A percentile compares a stretch with the other conserved stretches of the same genome.
phyloP scores from a whole-genome alignment of 352 stramenopile genomes.

The Pythium coloratum region DNA sequence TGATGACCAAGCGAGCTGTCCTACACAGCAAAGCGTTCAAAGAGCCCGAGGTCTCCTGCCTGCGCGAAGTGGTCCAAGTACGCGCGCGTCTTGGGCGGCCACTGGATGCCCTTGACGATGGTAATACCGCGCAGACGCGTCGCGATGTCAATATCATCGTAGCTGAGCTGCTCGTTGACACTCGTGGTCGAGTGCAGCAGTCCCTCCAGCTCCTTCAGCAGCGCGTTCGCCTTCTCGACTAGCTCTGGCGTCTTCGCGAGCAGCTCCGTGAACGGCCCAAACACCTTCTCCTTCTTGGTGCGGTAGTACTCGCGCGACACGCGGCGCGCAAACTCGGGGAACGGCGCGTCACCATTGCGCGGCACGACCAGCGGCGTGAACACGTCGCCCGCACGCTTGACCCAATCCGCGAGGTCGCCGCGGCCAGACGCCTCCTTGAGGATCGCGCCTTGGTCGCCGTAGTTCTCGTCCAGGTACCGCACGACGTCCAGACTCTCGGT shows the following conservation, averaged over 20 bases:
- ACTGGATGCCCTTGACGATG: constrained; percentile 52
- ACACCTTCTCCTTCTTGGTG: constrained; percentile 56
- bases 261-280: constrained; percentile 44
- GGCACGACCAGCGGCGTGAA: constrained; percentile 42
- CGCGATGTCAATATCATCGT: constrained; percentile 59
- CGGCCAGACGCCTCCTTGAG: constrained; percentile 36
- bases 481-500: constrained; percentile 50
- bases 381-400: constrained; percentile 37
- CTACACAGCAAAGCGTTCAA: constrained; percentile 25
- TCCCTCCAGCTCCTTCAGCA: constrained; percentile 37
- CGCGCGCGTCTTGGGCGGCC: constrained; percentile 42
- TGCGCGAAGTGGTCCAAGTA: constrained; percentile 51
- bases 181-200: constrained; percentile 40
- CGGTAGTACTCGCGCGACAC: constrained; percentile 58
- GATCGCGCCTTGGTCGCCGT: constrained; percentile 30
- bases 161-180: constrained; percentile 47
- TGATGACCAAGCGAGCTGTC: too few species aligned
- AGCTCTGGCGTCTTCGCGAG: constrained; percentile 43
- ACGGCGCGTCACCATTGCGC: constrained; percentile 41
- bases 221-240: constrained; percentile 43
- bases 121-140: constrained; percentile 47
- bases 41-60: constrained; percentile 38
- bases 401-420: constrained; percentile 44
- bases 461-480: constrained; percentile 41
- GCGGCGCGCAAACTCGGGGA: constrained; percentile 48